Evolutionary conservation across 2,329 filamentous ascomycete genomes (phyloP).

Genomic region (Aspergillus pseudoglaucus): DNA sequence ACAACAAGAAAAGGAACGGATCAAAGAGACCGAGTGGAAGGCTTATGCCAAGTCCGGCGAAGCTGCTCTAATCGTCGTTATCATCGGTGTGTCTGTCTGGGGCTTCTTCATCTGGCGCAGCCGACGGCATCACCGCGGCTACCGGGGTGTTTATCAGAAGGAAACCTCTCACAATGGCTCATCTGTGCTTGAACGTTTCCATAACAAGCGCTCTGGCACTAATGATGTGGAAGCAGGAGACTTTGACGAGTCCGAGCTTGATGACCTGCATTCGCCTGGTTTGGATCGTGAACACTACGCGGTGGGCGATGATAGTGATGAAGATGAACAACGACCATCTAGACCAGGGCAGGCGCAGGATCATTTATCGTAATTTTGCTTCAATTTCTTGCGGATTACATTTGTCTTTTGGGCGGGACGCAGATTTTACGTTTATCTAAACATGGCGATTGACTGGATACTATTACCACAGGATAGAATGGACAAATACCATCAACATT

Average conservation of each 20-base stretch:
- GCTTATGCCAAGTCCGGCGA: slow-evolving; percentile 86
- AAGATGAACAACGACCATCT: slow-evolving; percentile 14
- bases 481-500: neutral
- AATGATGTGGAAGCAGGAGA: slow-evolving; percentile 55
- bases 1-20: slow-evolving; percentile 61
- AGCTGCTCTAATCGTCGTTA: slow-evolving; percentile 73
- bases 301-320: slow-evolving; percentile 43
- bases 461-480: neutral
- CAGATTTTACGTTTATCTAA: too few species aligned
- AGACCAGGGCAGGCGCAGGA: slow-evolving; percentile 3
- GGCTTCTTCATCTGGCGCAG: slow-evolving; percentile 62
- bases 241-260: slow-evolving; percentile 57
- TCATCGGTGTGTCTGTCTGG: slow-evolving; percentile 66
- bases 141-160: slow-evolving; percentile 38
- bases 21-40: slow-evolving; percentile 81
- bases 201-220: slow-evolving; percentile 33
- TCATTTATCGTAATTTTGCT: slow-evolving; percentile 4
- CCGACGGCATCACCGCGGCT: slow-evolving; percentile 43
- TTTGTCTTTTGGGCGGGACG: neutral
- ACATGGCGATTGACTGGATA: neutral
- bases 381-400: slow-evolving; percentile 2
- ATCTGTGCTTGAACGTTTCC: slow-evolving; percentile 45
- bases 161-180: slow-evolving; percentile 26
- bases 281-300: slow-evolving; percentile 38
- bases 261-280: slow-evolving; percentile 43